Base-by-base conservation (phyloP, 2,329 filamentous ascomycete genomes). In the Teratosphaeria viscida region DNA sequence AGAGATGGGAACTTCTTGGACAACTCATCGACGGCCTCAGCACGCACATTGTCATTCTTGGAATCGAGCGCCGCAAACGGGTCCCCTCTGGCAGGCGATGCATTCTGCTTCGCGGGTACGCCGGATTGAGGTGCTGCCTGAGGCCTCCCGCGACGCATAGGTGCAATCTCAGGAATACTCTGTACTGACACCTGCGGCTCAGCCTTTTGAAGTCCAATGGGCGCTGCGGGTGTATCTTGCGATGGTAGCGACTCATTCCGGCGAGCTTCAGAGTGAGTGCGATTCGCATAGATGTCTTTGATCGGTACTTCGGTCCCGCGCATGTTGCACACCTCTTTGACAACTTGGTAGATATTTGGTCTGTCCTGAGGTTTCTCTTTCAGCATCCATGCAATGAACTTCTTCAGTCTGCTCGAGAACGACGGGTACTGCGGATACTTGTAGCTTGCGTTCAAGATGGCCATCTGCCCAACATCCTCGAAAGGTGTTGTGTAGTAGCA, bases 401-500 rank as follows among this genome's bases (percentile, higher is more conserved):
- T 85, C 78, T 96, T 96, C 59, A 96, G 76, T 59, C 88, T 85
- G 66, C 95, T 89, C 0, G 94, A 96, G 72, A 99, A 99, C 19
- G 83, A 79, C 32, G 94, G 94, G 70, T 96, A 90, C 61, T 82
- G 84, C 5, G 92, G 94, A 68, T 90, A 99, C 70, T 89, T 92
- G 81, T 90, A 97, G 73, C 85, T 95, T 56, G 94, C 94, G 71
- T 97, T 97, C 62, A 99, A 78, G 64, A 99, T 99, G 12, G 94
- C 94, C 78, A 97, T 89, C 77, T 96, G 92, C 29, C 94, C 94
- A 71, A 96, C 91, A 64, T 97, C 92, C 76, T 99, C 94, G 69
- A 99, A 99, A 0, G 94, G 94, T 5, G 94, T 99, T 1, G 94
- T 99, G 75, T 99, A 99, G 76, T 97, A 99, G 78, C 94, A 99